Percentiles rank a stretch among this genome's conserved stretches.
Conservation (phyloP, 2,329 filamentous ascomycete species). For the Hysterium pulicare region DNA sequence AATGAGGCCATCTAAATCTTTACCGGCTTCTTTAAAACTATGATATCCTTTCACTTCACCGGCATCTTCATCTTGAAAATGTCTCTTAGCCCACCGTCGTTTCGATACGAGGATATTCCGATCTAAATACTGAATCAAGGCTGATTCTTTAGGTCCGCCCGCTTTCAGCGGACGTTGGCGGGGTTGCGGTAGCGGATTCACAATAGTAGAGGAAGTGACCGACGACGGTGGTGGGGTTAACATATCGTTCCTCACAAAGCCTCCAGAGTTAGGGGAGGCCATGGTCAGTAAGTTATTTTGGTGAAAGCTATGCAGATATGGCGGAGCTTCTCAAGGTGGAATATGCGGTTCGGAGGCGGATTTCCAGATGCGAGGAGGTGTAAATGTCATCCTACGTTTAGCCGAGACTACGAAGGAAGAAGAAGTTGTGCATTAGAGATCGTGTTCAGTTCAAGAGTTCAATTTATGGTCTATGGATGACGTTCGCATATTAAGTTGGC, state of each 20-base stretch:
- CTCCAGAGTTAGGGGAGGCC: slow-evolving; percentile 30
- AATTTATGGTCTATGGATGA: too few relatives aligned
- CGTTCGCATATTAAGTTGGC: too few relatives aligned
- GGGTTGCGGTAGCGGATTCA: slow-evolving; percentile 49
- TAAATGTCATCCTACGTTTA: slow-evolving; percentile 14
- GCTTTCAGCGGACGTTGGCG: slow-evolving; percentile 51
- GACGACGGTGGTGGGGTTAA: slow-evolving; percentile 51
- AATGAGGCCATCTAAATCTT: slow-evolving; percentile 69
- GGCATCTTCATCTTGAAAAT: slow-evolving; percentile 10
- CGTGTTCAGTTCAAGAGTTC: too few relatives aligned
- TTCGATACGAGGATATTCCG: slow-evolving; percentile 50
- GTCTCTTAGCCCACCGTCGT: slow-evolving; percentile 52
- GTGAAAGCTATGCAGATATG: neutral
- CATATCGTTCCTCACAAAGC: slow-evolving; percentile 3
- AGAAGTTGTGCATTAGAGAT: too few relatives aligned
- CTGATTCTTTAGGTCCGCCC: slow-evolving; percentile 57
- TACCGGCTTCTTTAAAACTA: slow-evolving; percentile 66
- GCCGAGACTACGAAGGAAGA: neutral
- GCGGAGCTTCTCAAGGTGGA: slow-evolving; percentile 12
- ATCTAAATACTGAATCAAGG: slow-evolving; percentile 57
- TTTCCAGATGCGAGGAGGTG: slow-evolving; percentile 14
- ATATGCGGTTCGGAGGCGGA: slow-evolving; percentile 2
- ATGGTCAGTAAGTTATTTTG: neutral
- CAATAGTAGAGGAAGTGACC: slow-evolving; percentile 36
- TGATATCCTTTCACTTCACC: slow-evolving; percentile 51